phyloP scores from a whole-genome alignment of 73 alveolate species.

The Paraurostyla sp. region DNA sequence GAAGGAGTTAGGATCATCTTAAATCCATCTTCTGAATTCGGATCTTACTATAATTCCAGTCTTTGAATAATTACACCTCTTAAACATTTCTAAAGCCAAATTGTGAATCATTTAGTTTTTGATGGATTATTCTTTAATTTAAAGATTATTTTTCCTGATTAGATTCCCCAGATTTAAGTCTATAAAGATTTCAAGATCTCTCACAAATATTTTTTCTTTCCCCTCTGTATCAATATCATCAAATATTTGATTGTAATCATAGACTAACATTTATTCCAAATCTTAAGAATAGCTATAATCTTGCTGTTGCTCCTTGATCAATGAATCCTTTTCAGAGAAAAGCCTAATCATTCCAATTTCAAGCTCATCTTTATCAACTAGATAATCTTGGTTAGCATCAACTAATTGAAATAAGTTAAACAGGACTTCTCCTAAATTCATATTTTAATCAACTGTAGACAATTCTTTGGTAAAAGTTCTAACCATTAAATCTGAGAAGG shows the following conservation, averaged over 20 bases:
- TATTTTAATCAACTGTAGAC: not conserved
- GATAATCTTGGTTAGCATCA: not conserved
- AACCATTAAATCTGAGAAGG: not conserved
- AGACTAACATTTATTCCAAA: no score
- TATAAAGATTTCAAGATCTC: not conserved
- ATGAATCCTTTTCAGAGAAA: not conserved
- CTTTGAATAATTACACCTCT: not conserved
- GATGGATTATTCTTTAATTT: not conserved
- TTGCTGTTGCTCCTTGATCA: no score
- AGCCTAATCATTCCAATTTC: not conserved
- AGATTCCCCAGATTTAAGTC: not conserved
- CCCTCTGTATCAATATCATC: slow-evolving; percentile 27
- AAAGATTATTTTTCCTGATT: not conserved
- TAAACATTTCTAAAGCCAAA: not conserved
- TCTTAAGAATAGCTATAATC: no score
- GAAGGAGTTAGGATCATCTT: not conserved
- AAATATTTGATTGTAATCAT: not conserved
- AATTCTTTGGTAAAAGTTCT: not conserved
- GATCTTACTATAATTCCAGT: not conserved
- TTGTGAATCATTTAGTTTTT: not conserved
- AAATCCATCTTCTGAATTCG: not conserved
- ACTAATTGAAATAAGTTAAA: not conserved
- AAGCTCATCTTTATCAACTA: not conserved
- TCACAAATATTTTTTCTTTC: not conserved
- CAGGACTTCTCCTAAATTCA: not conserved